Evolutionary conservation across 208 protist genomes (phyloP).

Genomic region (Novymonas esmeraldas): DNA sequence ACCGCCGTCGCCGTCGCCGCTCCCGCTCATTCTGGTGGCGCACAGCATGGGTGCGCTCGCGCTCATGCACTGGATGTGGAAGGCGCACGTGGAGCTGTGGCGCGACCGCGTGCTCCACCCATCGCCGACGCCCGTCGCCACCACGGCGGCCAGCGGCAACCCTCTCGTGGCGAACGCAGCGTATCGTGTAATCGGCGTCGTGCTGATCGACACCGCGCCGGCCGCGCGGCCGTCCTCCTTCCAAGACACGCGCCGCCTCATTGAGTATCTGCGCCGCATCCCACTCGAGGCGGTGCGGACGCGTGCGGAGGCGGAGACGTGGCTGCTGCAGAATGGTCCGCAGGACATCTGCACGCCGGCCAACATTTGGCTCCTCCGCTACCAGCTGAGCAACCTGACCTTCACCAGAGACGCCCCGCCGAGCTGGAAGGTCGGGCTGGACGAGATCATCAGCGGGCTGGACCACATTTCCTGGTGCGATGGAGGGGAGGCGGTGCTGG

Average conservation of each 20-base stretch:
- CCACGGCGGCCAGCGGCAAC: background rate
- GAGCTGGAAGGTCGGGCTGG: slow-evolving; percentile 41
- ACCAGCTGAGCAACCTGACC: slow-evolving; percentile 47
- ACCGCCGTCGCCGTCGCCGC: slow-evolving; percentile 12
- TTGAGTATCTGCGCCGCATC: slow-evolving; percentile 35
- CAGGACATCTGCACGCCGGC: slow-evolving; percentile 38
- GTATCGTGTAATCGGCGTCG: slow-evolving; percentile 40
- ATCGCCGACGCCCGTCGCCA: background rate
- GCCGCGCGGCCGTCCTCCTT: slow-evolving; percentile 42
- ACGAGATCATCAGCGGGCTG: slow-evolving; percentile 41
- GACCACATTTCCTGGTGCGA: slow-evolving; percentile 21
- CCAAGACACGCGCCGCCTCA: slow-evolving; percentile 37
- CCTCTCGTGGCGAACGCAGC: slow-evolving; percentile 31
- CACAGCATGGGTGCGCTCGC: slow-evolving; percentile 59
- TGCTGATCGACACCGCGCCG: slow-evolving; percentile 51
- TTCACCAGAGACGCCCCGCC: slow-evolving; percentile 19
- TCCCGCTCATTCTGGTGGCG: slow-evolving; percentile 46
- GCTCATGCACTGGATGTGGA: slow-evolving; percentile 58
- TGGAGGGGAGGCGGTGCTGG: slow-evolving; percentile 7
- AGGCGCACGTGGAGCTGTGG: slow-evolving; percentile 38
- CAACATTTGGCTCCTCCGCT: slow-evolving; percentile 44
- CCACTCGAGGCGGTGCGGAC: slow-evolving; percentile 29
- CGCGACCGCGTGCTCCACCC: slow-evolving; percentile 19
- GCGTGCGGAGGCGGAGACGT: slow-evolving; percentile 36
- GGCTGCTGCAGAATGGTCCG: slow-evolving; percentile 44